Evolutionary conservation across 306 rosid genomes (phyloP).

Genomic region (Ceratonia siliqua): DNA sequence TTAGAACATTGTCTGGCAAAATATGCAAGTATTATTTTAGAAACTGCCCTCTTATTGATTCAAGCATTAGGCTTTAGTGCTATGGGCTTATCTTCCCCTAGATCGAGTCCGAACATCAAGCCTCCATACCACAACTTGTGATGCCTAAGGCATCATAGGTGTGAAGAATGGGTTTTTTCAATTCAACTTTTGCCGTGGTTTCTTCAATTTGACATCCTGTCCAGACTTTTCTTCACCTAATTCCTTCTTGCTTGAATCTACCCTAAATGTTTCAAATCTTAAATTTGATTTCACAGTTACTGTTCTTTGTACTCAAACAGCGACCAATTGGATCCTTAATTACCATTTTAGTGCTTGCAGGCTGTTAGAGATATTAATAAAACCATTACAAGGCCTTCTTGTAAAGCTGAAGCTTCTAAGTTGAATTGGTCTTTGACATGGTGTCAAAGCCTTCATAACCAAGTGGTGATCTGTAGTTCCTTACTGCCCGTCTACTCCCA

Average conservation of each 20-base stretch:
- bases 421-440: too few species aligned
- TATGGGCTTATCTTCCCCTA: constrained; percentile 4
- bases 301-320: not conserved
- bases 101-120: constrained; percentile 1
- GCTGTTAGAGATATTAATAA: too few species aligned
- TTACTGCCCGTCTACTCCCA: too few species aligned
- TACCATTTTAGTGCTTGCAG: not conserved
- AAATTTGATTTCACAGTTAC: not conserved
- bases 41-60: not conserved
- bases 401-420: too few species aligned
- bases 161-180: not conserved
- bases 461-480: too few species aligned
- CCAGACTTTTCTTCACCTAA: constrained; percentile 4
- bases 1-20: constrained; percentile 16
- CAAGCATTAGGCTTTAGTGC: not conserved
- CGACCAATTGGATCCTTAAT: not conserved
- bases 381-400: too few species aligned
- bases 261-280: not conserved
- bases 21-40: not conserved
- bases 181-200: not conserved
- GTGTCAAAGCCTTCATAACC: too few species aligned
- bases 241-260: constrained; percentile 4
- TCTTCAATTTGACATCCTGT: constrained; percentile 8
- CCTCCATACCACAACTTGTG: not conserved
- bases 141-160: not conserved